These are phyloP conservation scores for Glycine soja DNA, from an alignment of 306 rosid species.

Conservation along the genomic window DNA sequence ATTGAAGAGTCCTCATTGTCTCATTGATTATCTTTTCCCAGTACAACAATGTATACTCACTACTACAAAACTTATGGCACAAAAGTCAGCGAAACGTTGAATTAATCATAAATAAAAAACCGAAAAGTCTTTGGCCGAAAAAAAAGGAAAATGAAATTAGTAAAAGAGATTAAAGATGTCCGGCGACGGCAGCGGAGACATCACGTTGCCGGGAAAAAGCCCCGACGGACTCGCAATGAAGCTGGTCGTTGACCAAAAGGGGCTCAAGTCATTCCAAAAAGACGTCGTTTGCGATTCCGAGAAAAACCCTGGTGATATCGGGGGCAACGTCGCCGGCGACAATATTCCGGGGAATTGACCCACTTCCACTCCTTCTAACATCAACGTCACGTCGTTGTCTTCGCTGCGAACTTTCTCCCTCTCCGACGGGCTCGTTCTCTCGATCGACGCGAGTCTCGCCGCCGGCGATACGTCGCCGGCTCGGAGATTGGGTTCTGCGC, in stretches of 20 bases:
- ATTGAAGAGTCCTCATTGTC: background rate
- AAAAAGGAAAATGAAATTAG: constrained; percentile 40
- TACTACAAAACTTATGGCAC: constrained; percentile 41
- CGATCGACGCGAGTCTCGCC: constrained; percentile 86
- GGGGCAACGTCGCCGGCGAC: constrained; percentile 71
- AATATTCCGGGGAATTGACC: constrained; percentile 75
- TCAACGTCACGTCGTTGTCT: constrained; percentile 48
- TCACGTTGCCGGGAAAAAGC: constrained; percentile 61
- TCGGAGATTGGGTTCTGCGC: constrained; percentile 38
- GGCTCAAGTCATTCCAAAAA: constrained; percentile 59
- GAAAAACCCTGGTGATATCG: constrained; percentile 71
- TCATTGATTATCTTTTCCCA: background rate
- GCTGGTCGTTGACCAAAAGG: constrained; percentile 56
- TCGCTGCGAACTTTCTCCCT: constrained; percentile 47
- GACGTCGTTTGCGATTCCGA: constrained; percentile 60
- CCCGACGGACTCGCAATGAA: constrained; percentile 79
- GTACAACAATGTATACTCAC: background rate
- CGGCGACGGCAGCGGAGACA: constrained; percentile 81
- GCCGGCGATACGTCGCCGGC: constrained; percentile 86
- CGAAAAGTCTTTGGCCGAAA: too few relatives aligned
- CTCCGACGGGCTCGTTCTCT: constrained; percentile 77
- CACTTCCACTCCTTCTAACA: constrained; percentile 64
- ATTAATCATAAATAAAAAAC: background rate
- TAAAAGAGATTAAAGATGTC: constrained; percentile 67
- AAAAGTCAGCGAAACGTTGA: constrained; percentile 48